Evolutionary conservation across 768 basidiomycete genomes (phyloP).

Genomic region (Hygrophorus pudorinus): DNA sequence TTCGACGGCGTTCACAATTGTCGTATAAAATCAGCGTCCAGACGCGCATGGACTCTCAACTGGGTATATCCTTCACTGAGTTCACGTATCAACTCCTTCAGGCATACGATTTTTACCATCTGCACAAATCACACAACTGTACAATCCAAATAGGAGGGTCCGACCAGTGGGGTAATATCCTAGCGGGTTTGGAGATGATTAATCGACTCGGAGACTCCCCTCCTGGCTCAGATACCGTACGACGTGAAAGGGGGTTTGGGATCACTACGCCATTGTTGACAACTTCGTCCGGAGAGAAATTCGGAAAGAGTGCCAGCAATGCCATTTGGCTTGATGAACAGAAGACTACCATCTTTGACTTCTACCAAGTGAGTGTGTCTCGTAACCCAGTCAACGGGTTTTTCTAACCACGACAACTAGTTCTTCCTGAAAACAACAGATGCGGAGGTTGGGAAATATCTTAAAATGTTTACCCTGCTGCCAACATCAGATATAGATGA

Average conservation of each 20-base stretch:
- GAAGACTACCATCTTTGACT: conserved; percentile 81
- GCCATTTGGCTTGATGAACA: conserved; percentile 81
- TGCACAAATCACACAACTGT: conserved; percentile 58
- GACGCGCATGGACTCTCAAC: conserved; percentile 63
- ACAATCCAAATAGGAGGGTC: conserved; percentile 90
- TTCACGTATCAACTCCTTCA: conserved; percentile 97
- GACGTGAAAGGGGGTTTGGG: conserved; percentile 44
- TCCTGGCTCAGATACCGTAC: not conserved
- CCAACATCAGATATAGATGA: conserved; percentile 44
- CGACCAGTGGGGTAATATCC: conserved; percentile 98
- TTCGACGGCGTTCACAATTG: not conserved
- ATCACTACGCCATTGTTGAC: conserved; percentile 93
- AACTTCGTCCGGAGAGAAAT: conserved; percentile 84
- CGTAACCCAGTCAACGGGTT: not conserved
- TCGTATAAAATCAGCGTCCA: conserved; percentile 49
- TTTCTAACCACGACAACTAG: conserved; percentile 28
- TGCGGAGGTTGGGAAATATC: conserved; percentile 66
- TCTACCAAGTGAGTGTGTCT: conserved; percentile 68
- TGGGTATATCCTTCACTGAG: conserved; percentile 96
- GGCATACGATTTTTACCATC: conserved; percentile 86
- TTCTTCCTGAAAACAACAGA: conserved; percentile 84
- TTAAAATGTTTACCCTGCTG: conserved; percentile 78
- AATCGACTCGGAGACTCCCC: conserved; percentile 32
- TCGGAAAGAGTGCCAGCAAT: conserved; percentile 95
- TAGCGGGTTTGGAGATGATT: conserved; percentile 89